Base-by-base conservation (phyloP, 305 asterid genomes). In the Fraxinus sp. region DNA sequence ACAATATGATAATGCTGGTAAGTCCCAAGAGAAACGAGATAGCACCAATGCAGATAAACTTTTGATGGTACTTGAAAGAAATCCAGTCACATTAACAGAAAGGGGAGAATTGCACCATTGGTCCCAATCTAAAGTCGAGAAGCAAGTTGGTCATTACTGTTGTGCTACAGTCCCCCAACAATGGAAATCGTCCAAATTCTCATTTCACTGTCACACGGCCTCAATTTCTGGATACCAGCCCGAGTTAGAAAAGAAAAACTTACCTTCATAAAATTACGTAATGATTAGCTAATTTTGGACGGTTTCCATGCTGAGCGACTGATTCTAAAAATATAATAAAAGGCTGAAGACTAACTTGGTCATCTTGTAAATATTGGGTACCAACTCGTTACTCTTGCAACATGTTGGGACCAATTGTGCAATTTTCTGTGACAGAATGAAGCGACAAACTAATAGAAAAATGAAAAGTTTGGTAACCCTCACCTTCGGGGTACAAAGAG, bases 401-500 rank as follows among this genome's bases (percentile, higher is more conserved):
- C 24, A 64, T 9, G 14, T 24, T 24, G 33, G 33, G 72, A 64
- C 32, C 32, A 64, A 64, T 64, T 24, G 35, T 64, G 72, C 14
- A 64, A 64, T 64, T 64, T 64, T 24, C 35, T 7, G 16, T 24
- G 7, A 8, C 72, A 24, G 11, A 57, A 57, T 57, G 68, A 57
- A 78, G 5, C 20, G 5, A 37, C 2, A n/a, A 39, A 79, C 74
- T 7, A 75, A 16, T 18, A 32, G 46, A 36, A 62, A 36, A 59
- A 49, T 1, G 36, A 30, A 70, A 26, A 9, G 35, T 66, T 0
- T 72, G 18, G 73, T 28, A 32, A 20, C 7, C 33, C 3, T 37
- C 1, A 87, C 89, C 83, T 84, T 82, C 36, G 89, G 81, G 11
- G 62, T 83, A 62, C 85, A 78, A 13, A 85, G 88, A 44, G 88